Conservation (phyloP, 306 rosid species). For the Vigna angularis region DNA sequence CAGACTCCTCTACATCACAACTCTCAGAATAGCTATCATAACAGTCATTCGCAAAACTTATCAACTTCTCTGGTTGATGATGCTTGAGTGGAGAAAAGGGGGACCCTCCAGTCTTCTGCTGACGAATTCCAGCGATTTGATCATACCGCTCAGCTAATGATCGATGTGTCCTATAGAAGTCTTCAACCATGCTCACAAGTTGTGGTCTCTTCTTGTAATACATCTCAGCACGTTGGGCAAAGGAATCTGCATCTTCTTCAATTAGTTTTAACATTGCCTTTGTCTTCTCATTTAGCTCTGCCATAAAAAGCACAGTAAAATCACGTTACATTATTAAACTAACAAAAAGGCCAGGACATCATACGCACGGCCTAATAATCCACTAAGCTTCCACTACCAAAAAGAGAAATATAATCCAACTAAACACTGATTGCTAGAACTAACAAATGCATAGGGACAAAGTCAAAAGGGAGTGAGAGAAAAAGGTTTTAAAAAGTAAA, state of each 20-base stretch:
- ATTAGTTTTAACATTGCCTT: conserved; percentile 71
- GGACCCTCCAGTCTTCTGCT: conserved; percentile 50
- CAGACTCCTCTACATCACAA: conserved; percentile 62
- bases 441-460: conserved; percentile 38
- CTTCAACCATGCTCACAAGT: conserved; percentile 83
- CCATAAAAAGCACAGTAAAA: conserved; percentile 30
- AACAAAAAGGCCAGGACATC: conserved; percentile 16
- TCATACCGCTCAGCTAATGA: conserved; percentile 77
- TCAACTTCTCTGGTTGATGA: conserved; percentile 52
- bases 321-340: neutral
- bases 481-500: conserved; percentile 35
- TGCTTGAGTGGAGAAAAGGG: conserved; percentile 59
- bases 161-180: conserved; percentile 78
- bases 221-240: conserved; percentile 92
- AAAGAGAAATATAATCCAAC: too few relatives aligned
- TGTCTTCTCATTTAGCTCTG: conserved; percentile 80
- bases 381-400: neutral
- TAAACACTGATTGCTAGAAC: neutral
- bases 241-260: conserved; percentile 90
- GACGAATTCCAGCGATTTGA: conserved; percentile 63
- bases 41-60: conserved; percentile 42
- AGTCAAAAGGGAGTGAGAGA: conserved; percentile 25
- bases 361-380: neutral
- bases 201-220: conserved; percentile 88
- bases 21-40: conserved; percentile 65